Evolutionary conservation across 495 filamentous ascomycete species (phyloP), one percentile per base, ranked within the genome.

Genomic region (Pseudomonodictys pantanalensis): DNA sequence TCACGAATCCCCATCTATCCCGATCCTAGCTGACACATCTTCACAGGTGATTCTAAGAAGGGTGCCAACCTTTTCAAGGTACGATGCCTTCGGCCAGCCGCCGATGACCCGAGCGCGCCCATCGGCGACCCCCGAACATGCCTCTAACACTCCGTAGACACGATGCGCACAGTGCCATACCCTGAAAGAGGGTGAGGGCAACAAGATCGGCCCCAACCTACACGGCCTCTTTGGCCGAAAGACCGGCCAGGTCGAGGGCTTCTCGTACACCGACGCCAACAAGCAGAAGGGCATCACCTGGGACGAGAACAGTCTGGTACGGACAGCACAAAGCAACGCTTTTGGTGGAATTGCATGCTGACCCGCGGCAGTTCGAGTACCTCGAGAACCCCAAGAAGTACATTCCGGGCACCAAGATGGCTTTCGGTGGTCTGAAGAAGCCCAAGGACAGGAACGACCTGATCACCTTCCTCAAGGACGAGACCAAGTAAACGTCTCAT

Each of bases 321-420:
- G 86, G 76, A 15, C 10, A 8, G 4, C 30, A 38, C 30, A n/a
- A 11, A 23, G 18, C 15, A 35, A 18, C 3, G 3, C 24, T 32
- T 24, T 35, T n/a, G 15, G n/a, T 17, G 45, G 9, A n/a, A 39
- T n/a, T 12, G 20, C 4, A 50, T 33, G 42, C 72, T 78, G 58
- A 79, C 59, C 17, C 41, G 29, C 11, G 29, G 47, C 66, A 90
- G 88, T 92, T 90, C 73, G 78, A 84, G 60, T 92, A 92, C 81
- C 86, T 92, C 70, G 89, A 92, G 79, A 92, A 92, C 81, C 89
- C 89, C 67, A 92, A 92, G 81, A 92, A 92, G 77, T 92, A 85
- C 85, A 97, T 99, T 63, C 95, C 93, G 69, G 93, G 93, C 67
- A 99, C 93, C 77, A 99, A 99, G 90, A 99, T 99, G 93, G 93